Evolutionary conservation across 2,329 filamentous ascomycete species (phyloP).

Genomic region (Colletotrichum eremochloae): DNA sequence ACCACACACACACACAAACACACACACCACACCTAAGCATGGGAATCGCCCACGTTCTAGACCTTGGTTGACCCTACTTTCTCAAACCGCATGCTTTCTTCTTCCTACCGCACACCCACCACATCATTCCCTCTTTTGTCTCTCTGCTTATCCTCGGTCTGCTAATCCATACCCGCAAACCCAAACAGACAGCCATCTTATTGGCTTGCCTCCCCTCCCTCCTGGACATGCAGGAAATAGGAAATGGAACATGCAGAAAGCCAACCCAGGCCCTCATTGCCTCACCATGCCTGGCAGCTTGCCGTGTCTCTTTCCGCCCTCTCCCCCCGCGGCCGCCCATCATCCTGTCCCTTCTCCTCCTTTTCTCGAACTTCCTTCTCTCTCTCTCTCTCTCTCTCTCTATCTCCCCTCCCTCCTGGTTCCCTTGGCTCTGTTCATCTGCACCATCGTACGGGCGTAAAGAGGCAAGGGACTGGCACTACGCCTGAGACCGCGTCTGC

Average conservation of each 20-base stretch:
- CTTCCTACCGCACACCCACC: slow-evolving; percentile 26
- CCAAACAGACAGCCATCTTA: slow-evolving; percentile 10
- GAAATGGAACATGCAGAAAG: slow-evolving; percentile 29
- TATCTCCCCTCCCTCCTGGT: background rate
- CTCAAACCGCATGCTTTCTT: slow-evolving; percentile 39
- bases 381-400: too few relatives aligned
- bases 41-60: slow-evolving; percentile 33
- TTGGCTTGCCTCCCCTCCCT: slow-evolving; percentile 17
- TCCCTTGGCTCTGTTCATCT: slow-evolving; percentile 21
- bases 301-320: background rate
- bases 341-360: background rate
- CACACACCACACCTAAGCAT: slow-evolving; percentile 4
- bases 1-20: slow-evolving; percentile 1
- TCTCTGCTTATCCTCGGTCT: slow-evolving; percentile 28
- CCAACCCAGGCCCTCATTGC: slow-evolving; percentile 27
- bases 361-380: background rate
- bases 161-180: background rate
- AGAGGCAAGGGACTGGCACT: slow-evolving; percentile 38
- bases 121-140: slow-evolving; percentile 34
- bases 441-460: slow-evolving; percentile 33
- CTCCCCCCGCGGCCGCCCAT: background rate
- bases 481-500: slow-evolving; percentile 23
- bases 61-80: slow-evolving; percentile 14
- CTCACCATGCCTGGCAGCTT: slow-evolving; percentile 20
- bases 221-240: slow-evolving; percentile 30